Conservation (phyloP, 129 eudicot genomes). For the Helianthus tuberosus region DNA sequence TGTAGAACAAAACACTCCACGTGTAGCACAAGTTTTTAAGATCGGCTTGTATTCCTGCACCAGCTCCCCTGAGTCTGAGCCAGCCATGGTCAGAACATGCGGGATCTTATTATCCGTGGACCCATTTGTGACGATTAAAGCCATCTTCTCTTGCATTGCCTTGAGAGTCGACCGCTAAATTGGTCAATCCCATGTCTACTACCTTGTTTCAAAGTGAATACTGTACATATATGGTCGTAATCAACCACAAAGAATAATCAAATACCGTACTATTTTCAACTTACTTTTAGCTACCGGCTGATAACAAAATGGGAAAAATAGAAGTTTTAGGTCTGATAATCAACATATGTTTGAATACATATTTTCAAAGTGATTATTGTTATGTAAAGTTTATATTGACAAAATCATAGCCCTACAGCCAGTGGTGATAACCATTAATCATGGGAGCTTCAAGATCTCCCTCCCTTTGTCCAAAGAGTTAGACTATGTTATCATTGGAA, state of each 20-base stretch:
- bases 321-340: no score
- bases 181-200: slow-evolving; percentile 32
- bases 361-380: no score
- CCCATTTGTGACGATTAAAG: slow-evolving; percentile 16
- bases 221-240: slow-evolving; percentile 19
- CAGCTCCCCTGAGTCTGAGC: slow-evolving; percentile 89
- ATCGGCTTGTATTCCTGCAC: slow-evolving; percentile 92
- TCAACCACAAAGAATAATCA: slow-evolving; percentile 17
- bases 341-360: no score
- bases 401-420: no score
- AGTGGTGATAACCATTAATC: no score
- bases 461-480: slow-evolving; percentile 4
- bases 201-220: slow-evolving; percentile 25
- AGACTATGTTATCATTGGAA: neutral
- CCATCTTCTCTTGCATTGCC: slow-evolving; percentile 48
- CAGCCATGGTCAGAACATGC: slow-evolving; percentile 82
- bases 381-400: no score
- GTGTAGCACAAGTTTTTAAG: slow-evolving; percentile 84
- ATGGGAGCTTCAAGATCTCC: neutral
- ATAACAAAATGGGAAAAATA: neutral
- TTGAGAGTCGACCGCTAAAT: slow-evolving; percentile 32
- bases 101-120: slow-evolving; percentile 42
- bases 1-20: slow-evolving; percentile 84
- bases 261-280: neutral
- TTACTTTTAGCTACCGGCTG: neutral